These are phyloP conservation scores for Adenanthera pavonina DNA, from an alignment of 306 rosid genomes.

Conservation along the genomic window DNA sequence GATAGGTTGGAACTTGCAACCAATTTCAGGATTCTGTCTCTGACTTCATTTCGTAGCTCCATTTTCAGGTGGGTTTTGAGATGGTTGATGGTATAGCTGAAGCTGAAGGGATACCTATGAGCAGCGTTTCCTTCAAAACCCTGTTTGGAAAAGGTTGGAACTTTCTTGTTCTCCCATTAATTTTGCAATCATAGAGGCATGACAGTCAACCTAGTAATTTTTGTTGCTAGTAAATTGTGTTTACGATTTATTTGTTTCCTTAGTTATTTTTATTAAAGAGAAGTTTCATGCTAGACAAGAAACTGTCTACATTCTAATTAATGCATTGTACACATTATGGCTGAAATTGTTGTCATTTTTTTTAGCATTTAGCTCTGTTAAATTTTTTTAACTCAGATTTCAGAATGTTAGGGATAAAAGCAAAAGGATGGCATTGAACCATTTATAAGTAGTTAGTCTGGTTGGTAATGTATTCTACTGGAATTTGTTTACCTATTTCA, in stretches of 20 bases:
- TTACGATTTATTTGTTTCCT: neutral
- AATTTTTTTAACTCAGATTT: conserved; percentile 33
- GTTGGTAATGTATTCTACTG: conserved; percentile 18
- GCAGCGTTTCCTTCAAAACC: conserved; percentile 79
- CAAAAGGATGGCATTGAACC: conserved; percentile 2
- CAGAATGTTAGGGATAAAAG: conserved; percentile 13
- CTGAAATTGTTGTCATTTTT: neutral
- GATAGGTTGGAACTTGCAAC: neutral
- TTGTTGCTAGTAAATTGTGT: conserved; percentile 23
- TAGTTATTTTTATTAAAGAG: neutral
- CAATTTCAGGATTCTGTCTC: neutral
- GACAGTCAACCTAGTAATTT: neutral
- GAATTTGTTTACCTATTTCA: conserved; percentile 44
- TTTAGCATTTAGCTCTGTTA: neutral
- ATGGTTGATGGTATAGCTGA: conserved; percentile 92
- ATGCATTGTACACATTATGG: neutral
- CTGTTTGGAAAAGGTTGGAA: conserved; percentile 75
- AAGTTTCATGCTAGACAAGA: neutral
- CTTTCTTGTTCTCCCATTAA: conserved; percentile 28
- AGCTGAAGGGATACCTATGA: conserved; percentile 83
- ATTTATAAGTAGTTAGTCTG: conserved; percentile 6
- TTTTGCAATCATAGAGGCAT: neutral
- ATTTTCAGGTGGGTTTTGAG: conserved; percentile 87
- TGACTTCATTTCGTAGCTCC: conserved; percentile 19
- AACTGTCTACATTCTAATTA: neutral